Conservation (phyloP, 2,329 filamentous ascomycete species). For the Ploettnerulaceae sp. region DNA sequence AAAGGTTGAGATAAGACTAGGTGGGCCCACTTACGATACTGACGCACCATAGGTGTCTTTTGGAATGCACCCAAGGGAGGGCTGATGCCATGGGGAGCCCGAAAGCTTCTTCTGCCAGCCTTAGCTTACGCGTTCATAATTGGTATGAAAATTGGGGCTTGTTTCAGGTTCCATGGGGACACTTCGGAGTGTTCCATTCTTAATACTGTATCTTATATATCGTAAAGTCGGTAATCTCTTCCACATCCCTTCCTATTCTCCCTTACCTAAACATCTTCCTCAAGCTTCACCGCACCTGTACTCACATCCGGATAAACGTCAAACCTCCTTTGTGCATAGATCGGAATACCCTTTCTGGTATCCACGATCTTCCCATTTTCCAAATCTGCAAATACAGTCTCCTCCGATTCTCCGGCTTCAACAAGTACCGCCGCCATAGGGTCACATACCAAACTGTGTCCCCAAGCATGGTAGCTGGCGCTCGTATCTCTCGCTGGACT, state of each 20-base stretch:
- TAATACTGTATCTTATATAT: too few species aligned
- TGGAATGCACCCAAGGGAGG: too few species aligned
- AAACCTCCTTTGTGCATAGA: slow-evolving; percentile 80
- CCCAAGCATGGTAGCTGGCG: slow-evolving; percentile 83
- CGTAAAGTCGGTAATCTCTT: background rate
- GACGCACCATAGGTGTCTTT: too few species aligned
- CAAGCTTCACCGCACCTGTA: slow-evolving; percentile 42
- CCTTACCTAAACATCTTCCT: slow-evolving; percentile 7
- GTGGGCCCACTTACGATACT: too few species aligned
- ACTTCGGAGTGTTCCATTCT: too few species aligned
- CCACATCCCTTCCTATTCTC: background rate
- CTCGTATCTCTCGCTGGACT: slow-evolving; percentile 77
- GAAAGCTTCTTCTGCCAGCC: too few species aligned
- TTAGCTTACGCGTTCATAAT: too few species aligned
- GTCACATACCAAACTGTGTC: slow-evolving; percentile 83
- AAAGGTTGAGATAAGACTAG: too few species aligned
- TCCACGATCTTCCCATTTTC: slow-evolving; percentile 64
- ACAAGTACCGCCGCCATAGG: slow-evolving; percentile 79
- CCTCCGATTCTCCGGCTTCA: slow-evolving; percentile 74
- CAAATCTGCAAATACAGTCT: slow-evolving; percentile 69
- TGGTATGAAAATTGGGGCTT: too few species aligned
- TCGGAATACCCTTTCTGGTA: slow-evolving; percentile 76
- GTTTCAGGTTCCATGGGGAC: too few species aligned
- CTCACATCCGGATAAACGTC: slow-evolving; percentile 94
- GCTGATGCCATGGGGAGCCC: too few species aligned